phyloP scores from a whole-genome alignment of 176 grass and related monocot species.

The Saccharum spontaneum region DNA sequence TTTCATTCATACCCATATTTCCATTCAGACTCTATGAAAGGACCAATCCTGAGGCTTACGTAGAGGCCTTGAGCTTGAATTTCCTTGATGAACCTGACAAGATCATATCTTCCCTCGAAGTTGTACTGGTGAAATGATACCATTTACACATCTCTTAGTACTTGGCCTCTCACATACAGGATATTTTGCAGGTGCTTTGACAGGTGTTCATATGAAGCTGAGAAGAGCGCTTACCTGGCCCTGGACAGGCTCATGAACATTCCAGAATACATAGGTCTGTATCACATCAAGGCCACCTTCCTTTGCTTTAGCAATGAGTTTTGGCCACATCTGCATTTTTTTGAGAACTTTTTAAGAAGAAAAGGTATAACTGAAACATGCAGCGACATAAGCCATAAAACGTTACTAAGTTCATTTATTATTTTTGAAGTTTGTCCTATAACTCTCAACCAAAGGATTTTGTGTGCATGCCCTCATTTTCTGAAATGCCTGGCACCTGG shows the following conservation, averaged over 20 bases:
- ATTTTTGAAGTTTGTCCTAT: not conserved
- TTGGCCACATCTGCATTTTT: conserved; percentile 76
- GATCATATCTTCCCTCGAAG: conserved; percentile 81
- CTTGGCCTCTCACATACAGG: not conserved
- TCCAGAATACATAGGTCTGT: conserved; percentile 93
- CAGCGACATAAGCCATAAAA: not conserved
- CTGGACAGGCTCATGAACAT: conserved; percentile 68
- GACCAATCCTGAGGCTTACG: conserved; percentile 81
- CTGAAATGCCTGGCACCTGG: not conserved
- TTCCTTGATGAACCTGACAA: conserved; percentile 84
- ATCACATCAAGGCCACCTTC: conserved; percentile 73
- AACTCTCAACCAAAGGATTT: not conserved
- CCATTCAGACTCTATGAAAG: conserved; percentile 87
- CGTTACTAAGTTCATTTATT: not conserved
- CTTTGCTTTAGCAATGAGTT: conserved; percentile 65
- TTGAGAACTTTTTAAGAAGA: not conserved
- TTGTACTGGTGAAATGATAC: conserved; percentile 55
- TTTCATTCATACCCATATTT: conserved; percentile 76
- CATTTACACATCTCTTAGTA: not conserved
- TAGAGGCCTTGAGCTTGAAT: conserved; percentile 82
- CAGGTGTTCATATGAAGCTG: not conserved
- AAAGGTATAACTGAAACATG: not conserved
- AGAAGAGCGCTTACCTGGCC: conserved; percentile 46
- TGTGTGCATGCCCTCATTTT: not conserved
- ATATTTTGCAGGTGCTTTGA: not conserved